Base-by-base conservation (phyloP, 2,329 filamentous ascomycete genomes). In the Epicoccum nigrum region DNA sequence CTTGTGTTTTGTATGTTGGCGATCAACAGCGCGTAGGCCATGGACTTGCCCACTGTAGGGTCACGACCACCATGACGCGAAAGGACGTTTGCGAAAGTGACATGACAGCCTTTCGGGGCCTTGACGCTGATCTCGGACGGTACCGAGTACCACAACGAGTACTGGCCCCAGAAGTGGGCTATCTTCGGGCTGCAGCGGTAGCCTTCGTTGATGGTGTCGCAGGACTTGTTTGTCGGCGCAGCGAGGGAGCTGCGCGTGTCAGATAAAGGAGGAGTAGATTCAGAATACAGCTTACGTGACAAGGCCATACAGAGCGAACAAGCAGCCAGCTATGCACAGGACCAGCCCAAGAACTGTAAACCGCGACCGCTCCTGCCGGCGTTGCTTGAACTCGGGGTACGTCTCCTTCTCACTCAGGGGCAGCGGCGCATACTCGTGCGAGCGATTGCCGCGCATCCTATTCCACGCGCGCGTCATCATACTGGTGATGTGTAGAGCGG, bases 21-120 rank as follows among this genome's bases (percentile, higher is more conserved):
- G 45, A 96, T 78, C 7, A 89, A 80, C 4, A 76, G 72, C 31
- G 78, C 80, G 74, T 96, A 96, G 6, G 72, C 67, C 9, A 71
- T 68, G 0, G 86, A 83, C 76, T 92, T 95, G 58, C 77, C 77
- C 9, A 76, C 65, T 0, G 92, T 96, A 1, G 92, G 92, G 68
- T 90, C 88, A 44, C 92, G 84, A 30, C 90, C 89, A 39, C 92
- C 92, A 69, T 97, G 92, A 2, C 92, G 86, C 17, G 90, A 92
- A 39, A 97, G 81, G 19, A 92, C 78, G 65, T 92, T 88, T 1
- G 83, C 92, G 72, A 96, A 93, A 2, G 86, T 93, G 61, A 93
- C 76, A 11, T 82, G 76, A 74, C 92, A 97, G n/a, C 78, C 79
- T 0, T 77, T 60, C 0, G 91, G 92, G 1, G 88, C 76, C 7